phyloP scores from a whole-genome alignment of 805 yeast species.

The Candida coleopterorum region DNA sequence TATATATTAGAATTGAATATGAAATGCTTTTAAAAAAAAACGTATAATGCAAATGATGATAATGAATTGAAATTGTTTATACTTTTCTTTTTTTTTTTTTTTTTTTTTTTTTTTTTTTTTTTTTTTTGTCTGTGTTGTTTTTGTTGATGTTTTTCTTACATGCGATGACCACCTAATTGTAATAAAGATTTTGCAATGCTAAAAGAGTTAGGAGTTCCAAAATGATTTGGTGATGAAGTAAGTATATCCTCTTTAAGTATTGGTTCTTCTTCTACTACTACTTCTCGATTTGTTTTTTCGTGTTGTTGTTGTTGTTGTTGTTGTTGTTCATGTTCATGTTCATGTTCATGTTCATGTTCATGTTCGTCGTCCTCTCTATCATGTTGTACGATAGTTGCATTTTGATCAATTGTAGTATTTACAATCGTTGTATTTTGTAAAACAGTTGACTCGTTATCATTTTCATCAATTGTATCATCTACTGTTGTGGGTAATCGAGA shows the following conservation, averaged over 20 bases:
- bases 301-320: constrained; percentile 13
- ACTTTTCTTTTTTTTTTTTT: background rate
- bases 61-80: background rate
- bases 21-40: background rate
- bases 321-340: constrained; percentile 8
- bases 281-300: too few species aligned
- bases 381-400: constrained; percentile 10
- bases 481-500: constrained; percentile 6
- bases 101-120: constrained; percentile 1
- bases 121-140: too few species aligned
- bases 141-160: too few species aligned
- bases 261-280: constrained; percentile 13
- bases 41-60: background rate
- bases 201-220: constrained; percentile 44
- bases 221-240: constrained; percentile 27
- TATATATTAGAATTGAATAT: too few species aligned
- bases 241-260: constrained; percentile 18
- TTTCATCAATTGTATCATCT: constrained; percentile 22
- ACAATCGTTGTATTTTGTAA: constrained; percentile 12
- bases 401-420: constrained; percentile 7
- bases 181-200: constrained; percentile 42
- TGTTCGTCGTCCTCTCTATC: constrained; percentile 10
- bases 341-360: constrained; percentile 16
- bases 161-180: constrained; percentile 30
- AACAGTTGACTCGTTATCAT: constrained; percentile 18